Conservation (phyloP, 2,329 filamentous ascomycete genomes). For the Tolypocladium inflatum region DNA sequence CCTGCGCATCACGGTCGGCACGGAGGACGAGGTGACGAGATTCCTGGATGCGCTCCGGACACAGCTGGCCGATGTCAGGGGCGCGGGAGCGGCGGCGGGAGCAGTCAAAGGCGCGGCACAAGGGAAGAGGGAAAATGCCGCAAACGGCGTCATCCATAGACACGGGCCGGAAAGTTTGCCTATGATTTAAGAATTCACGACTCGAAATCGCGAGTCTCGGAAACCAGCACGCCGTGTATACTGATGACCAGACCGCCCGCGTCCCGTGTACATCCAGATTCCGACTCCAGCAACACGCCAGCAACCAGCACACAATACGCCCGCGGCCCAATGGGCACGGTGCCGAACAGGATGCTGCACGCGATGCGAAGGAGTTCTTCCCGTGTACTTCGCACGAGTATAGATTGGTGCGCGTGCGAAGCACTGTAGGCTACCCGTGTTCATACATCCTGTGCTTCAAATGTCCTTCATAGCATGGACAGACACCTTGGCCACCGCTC, state of each 20-base stretch:
- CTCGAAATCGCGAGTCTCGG: no score
- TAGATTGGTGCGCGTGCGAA: background rate
- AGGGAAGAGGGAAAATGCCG: background rate
- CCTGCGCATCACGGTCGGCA: conserved; percentile 85
- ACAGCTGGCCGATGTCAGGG: conserved; percentile 35
- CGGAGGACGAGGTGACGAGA: conserved; percentile 71
- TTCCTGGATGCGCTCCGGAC: conserved; percentile 61
- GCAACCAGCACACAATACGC: background rate
- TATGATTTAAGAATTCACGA: background rate
- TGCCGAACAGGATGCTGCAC: background rate
- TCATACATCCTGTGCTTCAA: background rate
- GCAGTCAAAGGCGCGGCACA: background rate
- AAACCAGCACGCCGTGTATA: background rate
- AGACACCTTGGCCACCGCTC: background rate
- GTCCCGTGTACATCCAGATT: background rate
- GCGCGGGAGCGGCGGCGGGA: background rate
- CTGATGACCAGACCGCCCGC: background rate
- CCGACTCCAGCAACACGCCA: background rate
- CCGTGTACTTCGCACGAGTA: background rate
- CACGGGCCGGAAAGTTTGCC: background rate
- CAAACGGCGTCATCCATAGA: conserved; percentile 2
- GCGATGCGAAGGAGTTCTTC: background rate
- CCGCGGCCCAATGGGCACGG: background rate
- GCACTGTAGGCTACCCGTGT: background rate
- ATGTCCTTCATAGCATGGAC: background rate